Evolutionary conservation across 202 grass and related monocot genomes (phyloP).

Genomic region (Hordeum pubiflorum): DNA sequence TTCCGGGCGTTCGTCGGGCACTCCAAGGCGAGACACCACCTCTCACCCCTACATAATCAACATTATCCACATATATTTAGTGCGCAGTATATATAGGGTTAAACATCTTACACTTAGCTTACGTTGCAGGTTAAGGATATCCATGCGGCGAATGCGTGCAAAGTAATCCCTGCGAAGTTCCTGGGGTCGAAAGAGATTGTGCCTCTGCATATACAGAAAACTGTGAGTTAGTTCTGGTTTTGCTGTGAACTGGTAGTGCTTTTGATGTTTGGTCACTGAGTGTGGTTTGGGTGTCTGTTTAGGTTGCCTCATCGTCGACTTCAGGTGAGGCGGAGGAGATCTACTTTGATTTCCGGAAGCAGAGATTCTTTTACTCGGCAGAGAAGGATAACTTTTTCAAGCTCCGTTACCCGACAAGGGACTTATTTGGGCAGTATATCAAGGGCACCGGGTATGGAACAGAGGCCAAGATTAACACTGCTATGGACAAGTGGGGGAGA

Average conservation of each 20-base stretch:
- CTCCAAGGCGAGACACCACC: constrained; percentile 48
- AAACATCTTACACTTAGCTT: constrained; percentile 1
- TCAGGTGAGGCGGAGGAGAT: constrained; percentile 65
- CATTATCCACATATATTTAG: constrained; percentile 6
- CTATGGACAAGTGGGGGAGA: constrained; percentile 88
- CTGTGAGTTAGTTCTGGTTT: constrained; percentile 43
- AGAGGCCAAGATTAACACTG: constrained; percentile 70
- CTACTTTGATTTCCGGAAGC: constrained; percentile 96
- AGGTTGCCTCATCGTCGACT: constrained; percentile 50
- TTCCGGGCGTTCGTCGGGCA: constrained; percentile 79
- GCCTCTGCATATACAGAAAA: constrained; percentile 53
- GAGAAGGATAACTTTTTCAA: constrained; percentile 79
- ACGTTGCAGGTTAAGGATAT: constrained; percentile 64
- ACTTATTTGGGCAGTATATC: constrained; percentile 53
- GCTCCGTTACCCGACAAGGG: constrained; percentile 85
- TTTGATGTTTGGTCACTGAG: background rate
- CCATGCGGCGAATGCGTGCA: constrained; percentile 57
- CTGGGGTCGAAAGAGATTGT: constrained; percentile 89
- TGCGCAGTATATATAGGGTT: constrained; percentile 4
- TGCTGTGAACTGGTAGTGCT: background rate
- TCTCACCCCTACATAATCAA: background rate
- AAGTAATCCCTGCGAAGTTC: constrained; percentile 85
- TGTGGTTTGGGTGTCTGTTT: constrained; percentile 18
- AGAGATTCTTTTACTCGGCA: constrained; percentile 71
- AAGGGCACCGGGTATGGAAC: constrained; percentile 86